Percentiles rank a stretch among this genome's conserved stretches.
Conservation (phyloP, 1,139 yeast genomes). For the Suhomyces maxii region DNA sequence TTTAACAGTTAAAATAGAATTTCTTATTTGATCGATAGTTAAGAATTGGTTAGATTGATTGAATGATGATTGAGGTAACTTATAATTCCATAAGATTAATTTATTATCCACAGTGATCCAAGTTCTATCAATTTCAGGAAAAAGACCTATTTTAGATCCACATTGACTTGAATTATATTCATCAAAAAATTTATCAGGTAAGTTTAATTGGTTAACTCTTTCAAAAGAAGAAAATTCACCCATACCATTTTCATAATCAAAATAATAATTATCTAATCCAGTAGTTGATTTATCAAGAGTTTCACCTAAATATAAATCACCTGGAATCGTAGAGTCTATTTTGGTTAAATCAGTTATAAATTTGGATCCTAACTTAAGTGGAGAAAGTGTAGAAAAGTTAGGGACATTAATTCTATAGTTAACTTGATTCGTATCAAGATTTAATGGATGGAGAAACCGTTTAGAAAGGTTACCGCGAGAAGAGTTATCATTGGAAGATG, state of each 20-base stretch:
- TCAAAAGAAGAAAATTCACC: conserved; percentile 75
- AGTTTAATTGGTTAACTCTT: conserved; percentile 62
- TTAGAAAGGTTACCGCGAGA: conserved; percentile 31
- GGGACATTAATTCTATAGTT: conserved; percentile 48
- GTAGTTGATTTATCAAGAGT: conserved; percentile 38
- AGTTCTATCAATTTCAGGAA: conserved; percentile 77
- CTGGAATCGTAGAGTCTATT: conserved; percentile 48
- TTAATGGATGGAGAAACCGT: conserved; percentile 39
- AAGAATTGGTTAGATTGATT: conserved; percentile 63
- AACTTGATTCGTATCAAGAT: conserved; percentile 42
- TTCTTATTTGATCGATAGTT: conserved; percentile 79
- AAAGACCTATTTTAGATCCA: conserved; percentile 77
- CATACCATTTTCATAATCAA: conserved; percentile 41
- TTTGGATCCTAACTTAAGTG: conserved; percentile 44
- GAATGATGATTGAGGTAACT: conserved; percentile 53
- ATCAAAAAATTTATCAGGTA: conserved; percentile 82
- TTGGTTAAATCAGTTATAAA: conserved; percentile 47
- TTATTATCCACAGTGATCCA: conserved; percentile 89
- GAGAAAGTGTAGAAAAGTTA: conserved; percentile 45
- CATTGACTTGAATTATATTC: conserved; percentile 71
- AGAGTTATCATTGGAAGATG: conserved; percentile 20
- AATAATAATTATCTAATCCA: conserved; percentile 47
- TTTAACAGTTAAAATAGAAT: conserved; percentile 73
- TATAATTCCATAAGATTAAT: conserved; percentile 80
- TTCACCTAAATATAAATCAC: conserved; percentile 44